Conservation (phyloP, 352 stramenopile species). For the Elongisporangium prolatum region DNA sequence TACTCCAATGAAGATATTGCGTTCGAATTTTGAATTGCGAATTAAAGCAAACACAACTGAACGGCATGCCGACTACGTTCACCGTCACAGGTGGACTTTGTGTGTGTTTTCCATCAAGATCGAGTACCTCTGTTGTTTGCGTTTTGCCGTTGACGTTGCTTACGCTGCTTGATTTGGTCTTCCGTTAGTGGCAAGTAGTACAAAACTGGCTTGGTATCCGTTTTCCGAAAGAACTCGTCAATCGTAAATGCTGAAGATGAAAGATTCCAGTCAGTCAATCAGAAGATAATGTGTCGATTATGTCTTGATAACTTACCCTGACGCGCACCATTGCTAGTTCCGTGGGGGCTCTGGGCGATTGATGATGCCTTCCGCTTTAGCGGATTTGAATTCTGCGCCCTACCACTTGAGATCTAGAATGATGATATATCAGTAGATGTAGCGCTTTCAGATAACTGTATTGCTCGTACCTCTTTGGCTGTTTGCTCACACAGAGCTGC, state of each 20-base stretch:
- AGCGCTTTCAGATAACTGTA: no score
- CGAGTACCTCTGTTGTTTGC: conserved; percentile 13
- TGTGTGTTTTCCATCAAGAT: conserved; percentile 12
- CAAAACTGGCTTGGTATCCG: conserved; percentile 65
- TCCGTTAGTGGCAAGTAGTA: conserved; percentile 78
- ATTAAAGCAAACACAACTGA: conserved; percentile 6
- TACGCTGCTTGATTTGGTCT: conserved; percentile 52
- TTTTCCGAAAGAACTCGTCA: conserved; percentile 78
- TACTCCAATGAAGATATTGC: conserved; percentile 76
- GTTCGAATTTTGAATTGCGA: conserved; percentile 65
- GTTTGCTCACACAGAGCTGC: conserved; percentile 31
- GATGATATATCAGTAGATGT: no score
- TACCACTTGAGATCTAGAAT: conserved; percentile 22
- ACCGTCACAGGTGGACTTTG: neutral
- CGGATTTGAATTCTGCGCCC: conserved; percentile 4
- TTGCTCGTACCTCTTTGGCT: conserved; percentile 36
- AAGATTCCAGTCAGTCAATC: neutral
- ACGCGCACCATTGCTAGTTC: neutral
- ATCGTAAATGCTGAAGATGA: conserved; percentile 27
- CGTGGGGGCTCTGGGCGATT: neutral
- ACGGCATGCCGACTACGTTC: conserved; percentile 1
- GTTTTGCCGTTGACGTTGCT: conserved; percentile 12
- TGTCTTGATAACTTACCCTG: neutral
- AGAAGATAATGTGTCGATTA: neutral
- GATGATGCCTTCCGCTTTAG: conserved; percentile 17